Percentiles rank a stretch among this genome's conserved stretches.
Conservation (phyloP, 2,329 filamentous ascomycete species). For the Fusarium abutilonis region DNA sequence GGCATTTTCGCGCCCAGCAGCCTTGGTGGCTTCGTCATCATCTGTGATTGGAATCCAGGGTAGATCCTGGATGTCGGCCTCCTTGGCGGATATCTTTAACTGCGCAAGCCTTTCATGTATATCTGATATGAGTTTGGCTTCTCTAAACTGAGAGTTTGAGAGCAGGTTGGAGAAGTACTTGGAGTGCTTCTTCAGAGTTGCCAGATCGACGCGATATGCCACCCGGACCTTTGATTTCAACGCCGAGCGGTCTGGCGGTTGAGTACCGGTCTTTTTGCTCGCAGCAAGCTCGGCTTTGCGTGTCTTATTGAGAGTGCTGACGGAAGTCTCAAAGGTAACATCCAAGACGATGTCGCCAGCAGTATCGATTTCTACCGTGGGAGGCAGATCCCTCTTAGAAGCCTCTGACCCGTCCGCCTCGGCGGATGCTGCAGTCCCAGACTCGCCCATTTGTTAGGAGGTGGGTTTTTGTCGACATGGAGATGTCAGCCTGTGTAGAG, state of each 20-base stretch:
- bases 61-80: constrained; percentile 62
- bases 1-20: constrained; percentile 67
- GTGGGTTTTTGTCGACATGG: constrained; percentile 41
- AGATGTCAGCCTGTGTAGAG: constrained; percentile 31
- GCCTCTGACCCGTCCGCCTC: constrained; percentile 46
- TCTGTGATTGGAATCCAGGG: constrained; percentile 72
- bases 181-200: constrained; percentile 67
- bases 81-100: constrained; percentile 58
- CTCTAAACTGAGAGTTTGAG: constrained; percentile 69
- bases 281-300: constrained; percentile 52
- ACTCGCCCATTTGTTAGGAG: constrained; percentile 47
- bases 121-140: constrained; percentile 65
- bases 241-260: constrained; percentile 43
- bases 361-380: constrained; percentile 62
- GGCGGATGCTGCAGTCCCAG: constrained; percentile 45
- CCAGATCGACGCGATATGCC: constrained; percentile 69
- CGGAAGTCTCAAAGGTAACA: constrained; percentile 70
- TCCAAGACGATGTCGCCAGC: constrained; percentile 73
- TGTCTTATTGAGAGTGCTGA: constrained; percentile 58
- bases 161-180: constrained; percentile 77
- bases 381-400: constrained; percentile 44
- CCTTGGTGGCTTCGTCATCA: constrained; percentile 73
- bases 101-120: constrained; percentile 61
- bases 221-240: constrained; percentile 53
- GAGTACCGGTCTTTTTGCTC: constrained; percentile 45